Evolutionary conservation across 2,329 filamentous ascomycete species (phyloP), one percentile per base, ranked within the genome.

Genomic region (Hypomyces perniciosus): DNA sequence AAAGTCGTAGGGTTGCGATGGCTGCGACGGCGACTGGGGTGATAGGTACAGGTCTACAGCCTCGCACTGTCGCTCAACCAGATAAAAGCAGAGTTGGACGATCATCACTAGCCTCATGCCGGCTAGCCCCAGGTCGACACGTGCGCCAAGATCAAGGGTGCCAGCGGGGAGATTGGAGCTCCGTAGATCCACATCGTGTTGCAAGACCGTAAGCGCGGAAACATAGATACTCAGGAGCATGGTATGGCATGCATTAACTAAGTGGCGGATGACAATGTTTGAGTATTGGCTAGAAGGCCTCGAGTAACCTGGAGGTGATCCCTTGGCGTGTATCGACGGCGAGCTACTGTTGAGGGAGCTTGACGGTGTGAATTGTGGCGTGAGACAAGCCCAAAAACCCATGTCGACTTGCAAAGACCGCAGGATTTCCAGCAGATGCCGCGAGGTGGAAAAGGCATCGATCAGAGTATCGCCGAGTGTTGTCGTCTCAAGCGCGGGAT

Each of bases 31-130:
- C 20, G 28, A 13, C 39, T 33, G 8, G 13, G 28, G 30, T 28
- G 38, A 43, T 9, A 35, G n/a, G 29, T 43, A 34, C 2, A 33
- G 20, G 20, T 43, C 13, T 6, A 49, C 38, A 10, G 39, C 39
- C 12, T 33, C 27, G 46, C 34, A 34, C 34, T 49, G 46, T 6
- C 46, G 38, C 9, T 49, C 34, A 4, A 41, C 34, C 28, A 49
- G 10, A 29, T 43, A 43, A 26, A 39, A 49, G 20, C 46, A 49
- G 10, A 49, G 28, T 33, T 49, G 46, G 9, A 49, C 46, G 26
- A 44, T 39, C 38, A 44, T 43, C 29, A 44, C 46, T 12, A 43
- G 39, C 38, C 30, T 38, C 6, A 49, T 43, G 6, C 30, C 40
- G 26, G 40, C 40, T 13, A 43, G 40, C 20, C 40, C 40, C 8